phyloP scores from a whole-genome alignment of 1,284 basidiomycete species.

The Pascua sp. region DNA sequence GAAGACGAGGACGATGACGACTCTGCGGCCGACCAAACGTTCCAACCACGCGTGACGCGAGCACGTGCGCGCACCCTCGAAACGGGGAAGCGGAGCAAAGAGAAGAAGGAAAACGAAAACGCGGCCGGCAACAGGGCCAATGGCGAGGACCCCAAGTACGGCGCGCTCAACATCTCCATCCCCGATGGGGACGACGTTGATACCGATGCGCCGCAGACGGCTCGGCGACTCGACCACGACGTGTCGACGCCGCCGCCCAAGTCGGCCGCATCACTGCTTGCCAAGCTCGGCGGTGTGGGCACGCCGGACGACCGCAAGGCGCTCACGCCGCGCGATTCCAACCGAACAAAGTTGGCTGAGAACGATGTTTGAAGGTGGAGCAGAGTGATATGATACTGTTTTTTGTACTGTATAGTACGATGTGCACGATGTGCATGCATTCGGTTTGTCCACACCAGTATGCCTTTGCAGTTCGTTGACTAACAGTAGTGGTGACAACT shows the following conservation, averaged over 20 bases:
- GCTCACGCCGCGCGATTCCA: constrained; percentile 11
- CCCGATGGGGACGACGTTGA: background rate
- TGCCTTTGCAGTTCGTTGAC: too few relatives aligned
- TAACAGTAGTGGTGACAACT: too few relatives aligned
- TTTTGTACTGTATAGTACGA: too few relatives aligned
- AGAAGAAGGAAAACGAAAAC: background rate
- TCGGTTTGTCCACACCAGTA: too few relatives aligned
- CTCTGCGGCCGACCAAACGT: too few relatives aligned
- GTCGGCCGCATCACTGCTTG: constrained; percentile 9
- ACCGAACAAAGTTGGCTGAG: background rate
- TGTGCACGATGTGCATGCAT: too few relatives aligned
- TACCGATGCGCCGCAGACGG: constrained; percentile 2
- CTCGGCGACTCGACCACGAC: constrained; percentile 5
- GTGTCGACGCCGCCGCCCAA: constrained; percentile 13
- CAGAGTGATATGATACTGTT: too few relatives aligned
- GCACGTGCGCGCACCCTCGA: too few relatives aligned
- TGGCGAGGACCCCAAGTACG: background rate
- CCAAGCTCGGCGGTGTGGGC: background rate
- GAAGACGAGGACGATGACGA: too few relatives aligned
- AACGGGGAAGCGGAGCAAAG: background rate
- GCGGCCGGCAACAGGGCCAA: background rate
- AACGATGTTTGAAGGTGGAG: too few relatives aligned
- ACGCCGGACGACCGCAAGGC: constrained; percentile 1
- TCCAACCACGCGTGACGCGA: too few relatives aligned
- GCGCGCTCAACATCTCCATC: too few relatives aligned